phyloP scores from a whole-genome alignment of 2,329 filamentous ascomycete genomes.

The Colletotrichum plurivorum region DNA sequence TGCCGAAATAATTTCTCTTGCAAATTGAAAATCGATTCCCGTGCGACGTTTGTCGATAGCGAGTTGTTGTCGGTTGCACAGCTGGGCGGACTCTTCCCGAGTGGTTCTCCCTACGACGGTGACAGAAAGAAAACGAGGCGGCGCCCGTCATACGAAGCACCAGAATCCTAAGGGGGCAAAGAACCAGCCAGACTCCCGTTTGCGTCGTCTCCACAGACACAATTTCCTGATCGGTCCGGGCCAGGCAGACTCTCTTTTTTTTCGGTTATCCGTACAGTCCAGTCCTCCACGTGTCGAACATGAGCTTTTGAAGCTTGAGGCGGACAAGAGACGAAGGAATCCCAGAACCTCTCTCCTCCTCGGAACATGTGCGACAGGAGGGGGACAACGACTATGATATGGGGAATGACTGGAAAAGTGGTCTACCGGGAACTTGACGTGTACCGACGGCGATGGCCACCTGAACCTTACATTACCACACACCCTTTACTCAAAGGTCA shows the following conservation, averaged over 20 bases:
- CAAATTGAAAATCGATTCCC: constrained; percentile 6
- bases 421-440: constrained; percentile 34
- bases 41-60: constrained; percentile 19
- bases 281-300: constrained; percentile 38
- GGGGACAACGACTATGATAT: constrained; percentile 36
- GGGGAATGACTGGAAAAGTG: constrained; percentile 28
- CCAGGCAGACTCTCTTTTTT: constrained; percentile 19
- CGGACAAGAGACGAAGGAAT: constrained; percentile 6
- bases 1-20: constrained; percentile 3
- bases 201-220: constrained; percentile 29
- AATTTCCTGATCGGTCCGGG: constrained; percentile 31
- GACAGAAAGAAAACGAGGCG: constrained; percentile 26
- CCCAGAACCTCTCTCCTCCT: constrained; percentile 1
- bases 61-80: constrained; percentile 29
- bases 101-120: constrained; percentile 8
- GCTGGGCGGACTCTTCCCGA: constrained; percentile 25
- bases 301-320: constrained; percentile 25
- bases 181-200: constrained; percentile 33
- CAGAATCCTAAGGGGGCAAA: constrained; percentile 2
- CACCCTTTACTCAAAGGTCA: constrained; percentile 35
- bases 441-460: constrained; percentile 35
- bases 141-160: constrained; percentile 29
- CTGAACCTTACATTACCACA: constrained; percentile 40
- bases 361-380: constrained; percentile 11
- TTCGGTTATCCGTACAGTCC: constrained; percentile 19